phyloP scores from a whole-genome alignment of 768 basidiomycete species.

The Mycena leptocephala region DNA sequence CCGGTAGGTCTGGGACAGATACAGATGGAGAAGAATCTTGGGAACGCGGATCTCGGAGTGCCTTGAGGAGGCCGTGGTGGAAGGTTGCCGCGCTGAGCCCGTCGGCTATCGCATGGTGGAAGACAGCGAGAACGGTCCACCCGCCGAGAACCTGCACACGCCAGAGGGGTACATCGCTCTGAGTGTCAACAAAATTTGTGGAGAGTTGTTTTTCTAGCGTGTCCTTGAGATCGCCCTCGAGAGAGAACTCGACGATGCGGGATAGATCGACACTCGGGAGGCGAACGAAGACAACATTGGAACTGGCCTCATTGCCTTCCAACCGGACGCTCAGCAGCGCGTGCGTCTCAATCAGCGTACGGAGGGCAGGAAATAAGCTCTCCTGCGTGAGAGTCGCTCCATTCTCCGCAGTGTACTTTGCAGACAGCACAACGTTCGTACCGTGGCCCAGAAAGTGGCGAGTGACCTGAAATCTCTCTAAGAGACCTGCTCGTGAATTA shows the following conservation, averaged over 20 bases:
- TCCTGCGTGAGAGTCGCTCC: not conserved
- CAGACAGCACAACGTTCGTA: not conserved
- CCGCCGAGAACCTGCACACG: slow-evolving; percentile 14
- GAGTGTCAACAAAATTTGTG: not conserved
- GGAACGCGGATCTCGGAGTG: not conserved
- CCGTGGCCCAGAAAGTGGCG: slow-evolving; percentile 6
- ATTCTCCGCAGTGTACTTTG: slow-evolving; percentile 6
- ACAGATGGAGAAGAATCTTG: not conserved
- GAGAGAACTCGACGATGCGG: slow-evolving; percentile 9
- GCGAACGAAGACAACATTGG: not conserved
- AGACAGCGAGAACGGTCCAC: not conserved
- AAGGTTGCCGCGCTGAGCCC: not conserved
- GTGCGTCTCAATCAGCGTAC: slow-evolving; percentile 10
- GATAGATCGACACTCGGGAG: slow-evolving; percentile 12
- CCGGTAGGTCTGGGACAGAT: not conserved
- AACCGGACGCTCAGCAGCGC: not conserved
- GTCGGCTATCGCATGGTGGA: slow-evolving; percentile 16
- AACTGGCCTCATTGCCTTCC: not conserved
- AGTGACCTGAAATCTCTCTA: slow-evolving; percentile 5
- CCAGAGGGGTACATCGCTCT: slow-evolving; percentile 13
- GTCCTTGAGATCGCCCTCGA: not conserved
- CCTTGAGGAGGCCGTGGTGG: not conserved
- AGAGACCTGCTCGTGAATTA: slow-evolving; percentile 5
- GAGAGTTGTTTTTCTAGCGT: not conserved
- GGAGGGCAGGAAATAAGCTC: slow-evolving; percentile 6